Conservation (phyloP, 202 grass and related monocot genomes). For the Carex sylvatica region DNA sequence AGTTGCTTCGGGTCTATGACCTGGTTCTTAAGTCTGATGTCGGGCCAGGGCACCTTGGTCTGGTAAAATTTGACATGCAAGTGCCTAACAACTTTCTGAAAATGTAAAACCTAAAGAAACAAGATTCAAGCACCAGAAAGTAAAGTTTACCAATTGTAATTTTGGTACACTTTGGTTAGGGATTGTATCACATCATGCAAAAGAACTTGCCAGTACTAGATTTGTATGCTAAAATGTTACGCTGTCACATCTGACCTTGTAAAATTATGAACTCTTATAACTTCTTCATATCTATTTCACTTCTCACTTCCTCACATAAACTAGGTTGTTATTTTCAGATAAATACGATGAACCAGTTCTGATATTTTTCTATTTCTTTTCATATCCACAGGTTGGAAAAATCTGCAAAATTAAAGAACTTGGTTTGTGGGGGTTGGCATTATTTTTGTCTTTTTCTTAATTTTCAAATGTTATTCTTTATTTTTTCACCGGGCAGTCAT, state of each 20-base stretch:
- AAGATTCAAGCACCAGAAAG: conserved; percentile 14
- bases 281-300: not conserved
- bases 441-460: conserved; percentile 23
- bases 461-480: conserved; percentile 17
- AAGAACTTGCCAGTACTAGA: not conserved
- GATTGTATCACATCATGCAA: not conserved
- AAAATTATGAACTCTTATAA: not conserved
- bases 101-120: not conserved
- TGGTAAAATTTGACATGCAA: conserved; percentile 12
- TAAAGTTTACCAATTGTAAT: not conserved
- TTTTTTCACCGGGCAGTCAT: conserved; percentile 10
- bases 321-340: not conserved
- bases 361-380: not conserved
- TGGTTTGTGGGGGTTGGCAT: not conserved
- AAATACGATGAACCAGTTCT: not conserved
- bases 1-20: not conserved
- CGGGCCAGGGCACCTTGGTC: not conserved
- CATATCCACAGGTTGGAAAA: conserved; percentile 13
- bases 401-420: not conserved
- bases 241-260: not conserved
- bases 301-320: not conserved
- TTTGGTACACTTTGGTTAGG: not conserved
- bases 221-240: not conserved
- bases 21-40: not conserved
- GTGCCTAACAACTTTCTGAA: not conserved